phyloP scores from a whole-genome alignment of 768 basidiomycete genomes.

The Tricholoma terreum region DNA sequence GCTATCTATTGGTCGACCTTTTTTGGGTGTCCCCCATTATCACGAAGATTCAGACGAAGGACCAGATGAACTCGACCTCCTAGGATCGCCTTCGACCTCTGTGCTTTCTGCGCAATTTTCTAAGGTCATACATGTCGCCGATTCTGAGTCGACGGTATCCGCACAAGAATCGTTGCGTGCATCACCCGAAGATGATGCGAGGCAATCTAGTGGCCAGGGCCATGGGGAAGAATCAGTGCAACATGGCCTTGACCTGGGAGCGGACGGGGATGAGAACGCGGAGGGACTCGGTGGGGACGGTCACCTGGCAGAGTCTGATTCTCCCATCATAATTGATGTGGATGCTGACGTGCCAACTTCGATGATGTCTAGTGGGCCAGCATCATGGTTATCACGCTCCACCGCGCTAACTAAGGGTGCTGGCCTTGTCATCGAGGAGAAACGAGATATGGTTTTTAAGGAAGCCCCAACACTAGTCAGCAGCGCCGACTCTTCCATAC shows the following conservation, averaged over 20 bases:
- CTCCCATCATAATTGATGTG: not conserved
- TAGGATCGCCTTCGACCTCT: constrained; percentile 26
- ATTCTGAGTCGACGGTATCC: not conserved
- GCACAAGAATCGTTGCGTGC: not conserved
- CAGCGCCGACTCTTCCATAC: not conserved
- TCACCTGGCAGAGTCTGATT: not conserved
- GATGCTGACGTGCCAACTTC: not conserved
- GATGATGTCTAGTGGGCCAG: not conserved
- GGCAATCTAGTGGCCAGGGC: not conserved
- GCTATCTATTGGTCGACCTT: not conserved
- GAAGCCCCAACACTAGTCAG: not conserved
- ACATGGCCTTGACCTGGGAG: not conserved
- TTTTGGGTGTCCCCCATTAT: constrained; percentile 2
- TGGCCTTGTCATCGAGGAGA: not conserved
- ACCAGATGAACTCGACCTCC: constrained; percentile 41
- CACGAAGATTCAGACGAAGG: constrained; percentile 25
- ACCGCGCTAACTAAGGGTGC: not conserved
- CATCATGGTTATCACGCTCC: not conserved
- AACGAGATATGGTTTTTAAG: not conserved
- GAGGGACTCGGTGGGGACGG: not conserved
- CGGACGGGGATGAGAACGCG: not conserved
- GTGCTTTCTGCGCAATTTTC: not conserved
- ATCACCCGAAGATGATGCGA: not conserved
- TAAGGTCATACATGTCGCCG: not conserved
- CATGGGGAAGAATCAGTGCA: not conserved